Evolutionary conservation across 352 stramenopile species (phyloP).

Genomic region (Pythium brachiatum): DNA sequence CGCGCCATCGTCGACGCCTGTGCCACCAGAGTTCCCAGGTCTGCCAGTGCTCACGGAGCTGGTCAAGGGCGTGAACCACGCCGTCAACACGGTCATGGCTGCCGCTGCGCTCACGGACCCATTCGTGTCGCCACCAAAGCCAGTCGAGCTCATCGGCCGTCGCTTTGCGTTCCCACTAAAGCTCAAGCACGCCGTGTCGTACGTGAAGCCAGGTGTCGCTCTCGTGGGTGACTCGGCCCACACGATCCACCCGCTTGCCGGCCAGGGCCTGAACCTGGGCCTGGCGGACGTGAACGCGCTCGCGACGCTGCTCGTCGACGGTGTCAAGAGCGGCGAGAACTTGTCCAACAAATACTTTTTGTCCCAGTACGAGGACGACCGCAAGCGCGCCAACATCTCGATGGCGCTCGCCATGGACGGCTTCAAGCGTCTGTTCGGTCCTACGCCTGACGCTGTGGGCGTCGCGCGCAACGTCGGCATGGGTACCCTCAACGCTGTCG

Average conservation of each 20-base stretch:
- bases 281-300: conserved; percentile 89
- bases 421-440: conserved; percentile 88
- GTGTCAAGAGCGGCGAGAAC: conserved; percentile 75
- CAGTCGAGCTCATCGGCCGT: conserved; percentile 62
- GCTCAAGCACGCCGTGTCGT: conserved; percentile 84
- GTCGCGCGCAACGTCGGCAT: conserved; percentile 86
- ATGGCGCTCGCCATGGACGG: conserved; percentile 87
- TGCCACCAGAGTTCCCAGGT: conserved; percentile 72
- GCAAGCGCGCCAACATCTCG: conserved; percentile 79
- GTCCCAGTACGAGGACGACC: conserved; percentile 83
- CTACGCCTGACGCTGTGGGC: conserved; percentile 59
- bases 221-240: conserved; percentile 95
- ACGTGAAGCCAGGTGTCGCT: conserved; percentile 84
- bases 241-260: conserved; percentile 95
- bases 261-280: conserved; percentile 95
- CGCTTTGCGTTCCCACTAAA: conserved; percentile 89
- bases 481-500: conserved; percentile 80
- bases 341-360: conserved; percentile 76
- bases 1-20: conserved; percentile 38
- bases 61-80: conserved; percentile 69
- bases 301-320: conserved; percentile 65
- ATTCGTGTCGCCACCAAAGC: conserved; percentile 71
- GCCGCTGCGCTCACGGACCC: conserved; percentile 69
- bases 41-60: conserved; percentile 76
- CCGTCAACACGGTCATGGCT: conserved; percentile 74